Evolutionary conservation across 2,329 filamentous ascomycete species (phyloP), one percentile per base, ranked within the genome.

Genomic region (Orbilia blumenaviensis): DNA sequence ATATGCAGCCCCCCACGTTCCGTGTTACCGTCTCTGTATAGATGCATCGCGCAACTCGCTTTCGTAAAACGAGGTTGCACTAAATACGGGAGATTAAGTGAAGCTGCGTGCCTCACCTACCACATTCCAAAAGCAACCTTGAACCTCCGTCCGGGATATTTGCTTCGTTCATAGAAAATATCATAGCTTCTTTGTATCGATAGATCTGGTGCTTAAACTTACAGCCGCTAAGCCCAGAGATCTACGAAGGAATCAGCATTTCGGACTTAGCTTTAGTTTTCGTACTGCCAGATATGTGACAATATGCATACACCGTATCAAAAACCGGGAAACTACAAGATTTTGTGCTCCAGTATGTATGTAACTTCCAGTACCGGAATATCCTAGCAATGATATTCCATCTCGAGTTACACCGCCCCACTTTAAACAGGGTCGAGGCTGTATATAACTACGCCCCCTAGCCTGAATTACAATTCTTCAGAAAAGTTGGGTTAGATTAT

Each of bases 61-160:
- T 50, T 3, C 29, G 48, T 54, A 4, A 3, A 8, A 34, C 34
- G 16, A 16, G 18, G 54, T 60, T 38, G 36, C 14, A 60, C 54
- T 2, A 42, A 38, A 25, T 38, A 29, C 32, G 54, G 54, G 21
- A 60, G 21, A 21, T 12, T 8, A 27, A 27, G 27, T 54, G 4
- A 32, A 48, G 48, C 29, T 23, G 34, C 41, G 42, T 61, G 29
- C 50, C 16, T 54, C n/a, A 21, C 23, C 44, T 44, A 38, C 32
- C 42, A 72, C 67, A 61, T 63, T 72, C 67, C 58, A 38, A 44
- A 72, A 63, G 44, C 42, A 44, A 54, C 6, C 67, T 58, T 72
- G 58, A 38, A 63, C 25, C 46, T 72, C 67, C 67, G 67, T 21
- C 16, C 6, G 27, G 14, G 48, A 21, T 34, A 34, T 34, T 21